Evolutionary conservation across 352 stramenopile genomes (phyloP), one percentile per base, ranked within the genome.

Genomic region (Globisporangium polare): DNA sequence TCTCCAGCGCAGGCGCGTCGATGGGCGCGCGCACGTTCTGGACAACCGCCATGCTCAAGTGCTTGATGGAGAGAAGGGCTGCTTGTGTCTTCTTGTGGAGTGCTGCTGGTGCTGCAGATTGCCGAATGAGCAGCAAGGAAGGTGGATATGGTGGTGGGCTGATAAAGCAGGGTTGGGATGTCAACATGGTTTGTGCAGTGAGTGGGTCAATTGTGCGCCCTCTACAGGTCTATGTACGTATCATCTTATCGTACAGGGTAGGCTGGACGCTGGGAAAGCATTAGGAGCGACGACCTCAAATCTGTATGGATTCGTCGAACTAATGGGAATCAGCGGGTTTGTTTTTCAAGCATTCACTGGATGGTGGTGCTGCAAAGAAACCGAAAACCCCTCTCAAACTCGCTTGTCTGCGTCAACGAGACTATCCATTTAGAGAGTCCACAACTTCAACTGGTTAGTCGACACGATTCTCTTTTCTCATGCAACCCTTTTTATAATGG

Each of bases 1-100:
- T 56, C 59, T 74, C 71, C 26, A 90, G 63, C 12, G 77, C 67
- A 2, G 68, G 42, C n/a, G 69, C 68, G 62, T 90, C 78, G 51
- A 90, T 67, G 33, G 78, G 71, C 58, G 81, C 61, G 51, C 80
- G 80, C 55, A 83, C 74, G 45, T 86, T 74, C 67, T 83, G 76
- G 51, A 74, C 54, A 47, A 74, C 52, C 33, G 75, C 78, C 80
- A 78, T 78, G 46, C n/a, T n/a, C n/a, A n/a, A n/a, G n/a, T n/a
- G n/a, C n/a, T n/a, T n/a, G n/a, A n/a, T n/a, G n/a, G n/a, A n/a
- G n/a, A n/a, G n/a, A n/a, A n/a, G n/a, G n/a, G n/a, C n/a, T n/a
- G n/a, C n/a, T n/a, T n/a, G n/a, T n/a, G n/a, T n/a, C n/a, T n/a
- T n/a, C 43, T 55, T 39, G 31, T 8, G 49, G 0, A 2, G 24